phyloP scores from a whole-genome alignment of 2,329 filamentous ascomycete species.

The Penicillium nordicum region DNA sequence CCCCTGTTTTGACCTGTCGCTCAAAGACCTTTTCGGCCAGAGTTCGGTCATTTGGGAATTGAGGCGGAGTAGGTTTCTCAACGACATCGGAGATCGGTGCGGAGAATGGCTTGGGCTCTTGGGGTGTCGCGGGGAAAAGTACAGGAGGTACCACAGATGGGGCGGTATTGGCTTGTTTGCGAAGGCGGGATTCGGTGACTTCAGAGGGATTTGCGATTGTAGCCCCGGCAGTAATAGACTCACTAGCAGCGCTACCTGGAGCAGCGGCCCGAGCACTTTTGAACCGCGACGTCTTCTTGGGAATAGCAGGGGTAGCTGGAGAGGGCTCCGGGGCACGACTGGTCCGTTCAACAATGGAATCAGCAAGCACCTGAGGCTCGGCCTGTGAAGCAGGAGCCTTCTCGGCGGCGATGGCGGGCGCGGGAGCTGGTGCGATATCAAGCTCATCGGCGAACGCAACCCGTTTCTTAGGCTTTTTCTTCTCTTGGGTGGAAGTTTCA shows the following conservation, averaged over 20 bases:
- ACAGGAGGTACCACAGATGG: slow-evolving; percentile 27
- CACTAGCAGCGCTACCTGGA: not conserved
- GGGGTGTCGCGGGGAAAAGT: slow-evolving; percentile 39
- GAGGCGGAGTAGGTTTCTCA: slow-evolving; percentile 24
- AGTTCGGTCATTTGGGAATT: slow-evolving; percentile 46
- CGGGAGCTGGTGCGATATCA: slow-evolving; percentile 61
- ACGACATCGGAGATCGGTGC: slow-evolving; percentile 30
- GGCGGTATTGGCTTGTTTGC: slow-evolving; percentile 22
- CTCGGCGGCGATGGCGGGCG: slow-evolving; percentile 25
- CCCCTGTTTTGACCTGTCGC: slow-evolving; percentile 40
- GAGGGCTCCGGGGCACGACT: slow-evolving; percentile 16
- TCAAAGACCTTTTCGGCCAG: slow-evolving; percentile 60
- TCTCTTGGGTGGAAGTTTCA: slow-evolving; percentile 15
- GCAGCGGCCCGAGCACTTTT: slow-evolving; percentile 35
- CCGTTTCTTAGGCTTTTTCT: slow-evolving; percentile 54
- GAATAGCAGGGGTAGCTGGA: slow-evolving; percentile 16
- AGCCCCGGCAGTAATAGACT: slow-evolving; percentile 7
- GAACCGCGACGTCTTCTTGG: slow-evolving; percentile 46
- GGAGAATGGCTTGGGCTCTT: slow-evolving; percentile 39
- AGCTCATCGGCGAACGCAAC: slow-evolving; percentile 76
- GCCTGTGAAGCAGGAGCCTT: slow-evolving; percentile 29
- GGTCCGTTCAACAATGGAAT: slow-evolving; percentile 46
- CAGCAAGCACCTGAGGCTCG: slow-evolving; percentile 37
- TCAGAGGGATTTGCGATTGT: slow-evolving; percentile 15
- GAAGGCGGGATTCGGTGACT: slow-evolving; percentile 18